Evolutionary conservation across 2,329 filamentous ascomycete genomes (phyloP), one percentile per base, ranked within the genome.

Genomic region (Stagonosporopsis rhizophila): DNA sequence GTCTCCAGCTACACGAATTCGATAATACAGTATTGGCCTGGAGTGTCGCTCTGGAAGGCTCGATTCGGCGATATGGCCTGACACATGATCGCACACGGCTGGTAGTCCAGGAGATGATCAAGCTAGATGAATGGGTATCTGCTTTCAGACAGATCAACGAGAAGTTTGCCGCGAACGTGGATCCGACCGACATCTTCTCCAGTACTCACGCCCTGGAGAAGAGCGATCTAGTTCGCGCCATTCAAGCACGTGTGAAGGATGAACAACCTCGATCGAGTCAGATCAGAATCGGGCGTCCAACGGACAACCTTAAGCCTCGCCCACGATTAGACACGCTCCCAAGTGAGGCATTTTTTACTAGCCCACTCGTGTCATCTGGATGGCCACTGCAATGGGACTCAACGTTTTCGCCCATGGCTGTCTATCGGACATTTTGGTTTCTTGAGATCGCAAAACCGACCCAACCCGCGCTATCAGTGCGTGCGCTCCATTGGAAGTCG

Each of bases 371-470:
- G 23, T 63, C 67, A 6, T 40, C 58, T 7, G 62, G 48, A 28
- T 72, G 70, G 70, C 70, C 70, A 11, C 28, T 71, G 15, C 61
- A 58, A 9, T 73, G 62, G 60, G 69, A 73, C 39, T 57, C 68
- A 14, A 64, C 64, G 1, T 73, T 72, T 44, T 62, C 39, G 7
- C 62, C 65, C 1, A 34, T 48, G 25, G 64, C 67, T 11, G 47
- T 62, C 11, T 60, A 67, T 12, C 64, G 60, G n/a, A 44, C 67
- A 8, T 50, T 65, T 12, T 56, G 57, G 12, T 51, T 61, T 19
- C 65, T 69, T 55, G 59, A 57, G n/a, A 20, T 59, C n/a, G 30
- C 40, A 19, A 51, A 22, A 19, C 37, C 25, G 17, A 11, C 12
- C 4, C 39, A 40, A 12, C 39, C 8, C 23, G 52, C 57, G 5